These are phyloP conservation scores for Carex littledalei DNA, from an alignment of 176 grass and related monocot species.

Conservation along the genomic window DNA sequence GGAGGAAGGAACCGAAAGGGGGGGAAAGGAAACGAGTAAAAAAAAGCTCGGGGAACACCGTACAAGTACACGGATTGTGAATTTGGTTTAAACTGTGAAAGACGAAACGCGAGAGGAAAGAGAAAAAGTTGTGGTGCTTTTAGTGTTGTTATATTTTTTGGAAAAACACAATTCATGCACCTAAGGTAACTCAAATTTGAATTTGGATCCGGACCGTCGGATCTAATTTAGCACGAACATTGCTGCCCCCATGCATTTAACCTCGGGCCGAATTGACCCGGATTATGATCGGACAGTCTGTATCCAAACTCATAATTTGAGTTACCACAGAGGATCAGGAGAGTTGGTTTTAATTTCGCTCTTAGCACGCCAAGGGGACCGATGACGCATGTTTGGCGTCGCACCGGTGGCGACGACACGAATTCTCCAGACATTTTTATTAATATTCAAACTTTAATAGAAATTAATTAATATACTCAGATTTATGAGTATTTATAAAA, in stretches of 20 bases:
- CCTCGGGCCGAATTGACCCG: too few species aligned
- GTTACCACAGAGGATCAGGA: too few species aligned
- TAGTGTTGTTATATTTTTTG: constrained; percentile 28
- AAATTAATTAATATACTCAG: too few species aligned
- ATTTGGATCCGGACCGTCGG: too few species aligned
- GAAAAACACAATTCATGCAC: background rate
- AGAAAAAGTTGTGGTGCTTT: background rate
- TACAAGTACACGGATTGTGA: background rate
- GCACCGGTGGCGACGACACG: background rate
- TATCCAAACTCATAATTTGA: too few species aligned
- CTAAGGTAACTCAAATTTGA: too few species aligned
- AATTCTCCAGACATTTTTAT: background rate
- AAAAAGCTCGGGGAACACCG: background rate
- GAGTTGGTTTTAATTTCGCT: background rate
- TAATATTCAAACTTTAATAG: too few species aligned
- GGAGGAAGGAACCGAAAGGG: background rate
- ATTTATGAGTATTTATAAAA: too few species aligned
- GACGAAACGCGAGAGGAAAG: background rate
- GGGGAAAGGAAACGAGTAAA: background rate
- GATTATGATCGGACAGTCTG: too few species aligned
- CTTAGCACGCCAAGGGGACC: background rate
- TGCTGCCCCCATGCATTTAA: too few species aligned
- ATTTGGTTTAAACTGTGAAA: background rate
- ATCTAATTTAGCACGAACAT: too few species aligned
- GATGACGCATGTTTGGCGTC: background rate